Evolutionary conservation across 2,329 filamentous ascomycete genomes (phyloP), one percentile per base, ranked within the genome.

Genomic region (Colletotrichum gigasporum): DNA sequence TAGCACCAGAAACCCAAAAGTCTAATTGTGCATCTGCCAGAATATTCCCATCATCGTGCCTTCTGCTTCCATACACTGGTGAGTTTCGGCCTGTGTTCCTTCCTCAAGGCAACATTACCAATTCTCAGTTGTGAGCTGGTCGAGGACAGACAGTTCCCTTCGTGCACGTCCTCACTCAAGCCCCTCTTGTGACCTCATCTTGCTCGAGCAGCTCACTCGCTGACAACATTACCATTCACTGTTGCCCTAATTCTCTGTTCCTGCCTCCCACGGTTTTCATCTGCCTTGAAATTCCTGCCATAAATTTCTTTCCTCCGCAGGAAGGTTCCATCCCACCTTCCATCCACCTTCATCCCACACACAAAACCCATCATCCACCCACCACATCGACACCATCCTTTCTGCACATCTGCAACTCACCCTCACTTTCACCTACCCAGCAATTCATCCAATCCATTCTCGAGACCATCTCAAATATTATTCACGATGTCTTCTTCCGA

Each of bases 401-500:
- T 9, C 22, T 8, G n/a, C 32, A 28, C 8, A 18, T 18, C 16
- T 2, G 9, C 42, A 32, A 10, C 6, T 5, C 11, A n/a, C 7
- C 12, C 22, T 30, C 16, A 14, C 7, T 5, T 16, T 4, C 4
- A 14, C 11, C 6, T 18, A 34, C 10, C 12, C 16, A 24, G 2
- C 18, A 18, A 8, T 10, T 34, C n/a, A 48, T 26, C 14, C 18
- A 42, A 9, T 22, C 16, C 12, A 22, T 18, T 16, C 14, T n/a
- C 11, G 22, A 4, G 12, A 24, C 44, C 37, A 34, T 24, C 8
- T 24, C 37, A 34, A 20, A n/a, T n/a, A n/a, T 3, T 11, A 24
- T 34, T n/a, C 47, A 62, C 48, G 34, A 54, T 54, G 51, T 44
- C 51, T 24, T 52, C 55, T 41, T 28, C 61, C 1, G 28, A 52